Percentiles rank a stretch among this genome's conserved stretches.
Conservation (phyloP, 345 rosid genomes). For the Rhodomyrtus tomentosa region DNA sequence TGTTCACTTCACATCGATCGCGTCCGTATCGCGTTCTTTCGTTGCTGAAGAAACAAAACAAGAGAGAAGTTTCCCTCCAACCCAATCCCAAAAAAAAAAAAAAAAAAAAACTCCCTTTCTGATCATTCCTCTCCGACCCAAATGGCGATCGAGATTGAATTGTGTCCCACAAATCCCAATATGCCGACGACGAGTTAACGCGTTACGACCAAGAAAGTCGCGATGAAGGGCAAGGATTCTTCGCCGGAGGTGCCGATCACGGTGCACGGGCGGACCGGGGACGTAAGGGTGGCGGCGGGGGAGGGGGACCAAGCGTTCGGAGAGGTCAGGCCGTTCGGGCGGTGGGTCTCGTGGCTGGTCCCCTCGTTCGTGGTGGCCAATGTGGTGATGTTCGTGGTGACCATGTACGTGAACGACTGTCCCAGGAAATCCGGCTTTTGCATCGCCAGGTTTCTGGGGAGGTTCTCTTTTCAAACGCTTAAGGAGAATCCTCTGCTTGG, state of each 20-base stretch:
- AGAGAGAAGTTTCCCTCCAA: not conserved
- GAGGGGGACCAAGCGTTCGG: not conserved
- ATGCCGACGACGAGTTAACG: not conserved
- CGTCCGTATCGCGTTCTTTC: not conserved
- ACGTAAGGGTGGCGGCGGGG: conserved; percentile 3
- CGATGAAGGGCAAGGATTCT: conserved; percentile 21
- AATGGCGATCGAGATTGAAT: not conserved
- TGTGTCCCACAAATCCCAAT: not conserved
- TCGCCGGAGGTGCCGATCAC: conserved; percentile 31
- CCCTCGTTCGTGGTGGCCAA: conserved; percentile 61
- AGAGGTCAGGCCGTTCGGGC: conserved; percentile 46
- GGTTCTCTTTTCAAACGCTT: conserved; percentile 77
- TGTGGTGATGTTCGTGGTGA: conserved; percentile 32
- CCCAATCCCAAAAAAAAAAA: not conserved
- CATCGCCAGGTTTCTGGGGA: conserved; percentile 51
- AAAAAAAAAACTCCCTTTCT: too few species aligned
- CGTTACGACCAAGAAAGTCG: not conserved
- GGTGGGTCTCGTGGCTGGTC: conserved; percentile 70
- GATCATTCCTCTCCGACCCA: too few species aligned
- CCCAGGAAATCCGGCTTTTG: conserved; percentile 49
- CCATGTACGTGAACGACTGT: conserved; percentile 83
- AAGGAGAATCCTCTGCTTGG: conserved; percentile 92
- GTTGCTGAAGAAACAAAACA: not conserved
- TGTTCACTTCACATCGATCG: not conserved
- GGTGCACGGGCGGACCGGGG: conserved; percentile 20